Evolutionary conservation across 2,329 filamentous ascomycete species (phyloP).

Genomic region (Waltergamsia citrina): DNA sequence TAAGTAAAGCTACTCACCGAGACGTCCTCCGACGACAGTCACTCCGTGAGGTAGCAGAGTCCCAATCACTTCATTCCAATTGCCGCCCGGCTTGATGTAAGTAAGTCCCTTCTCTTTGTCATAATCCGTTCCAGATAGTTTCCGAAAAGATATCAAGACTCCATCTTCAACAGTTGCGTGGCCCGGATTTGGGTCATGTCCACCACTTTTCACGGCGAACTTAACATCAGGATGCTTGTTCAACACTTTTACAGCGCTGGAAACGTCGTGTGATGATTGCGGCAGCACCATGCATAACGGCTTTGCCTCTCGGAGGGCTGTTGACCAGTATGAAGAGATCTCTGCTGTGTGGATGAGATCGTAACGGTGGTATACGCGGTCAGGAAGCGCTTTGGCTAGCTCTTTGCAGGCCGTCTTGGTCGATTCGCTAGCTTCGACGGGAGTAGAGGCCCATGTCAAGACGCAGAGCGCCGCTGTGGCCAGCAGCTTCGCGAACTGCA

Average conservation of each 20-base stretch:
- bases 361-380: neutral
- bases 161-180: conserved; percentile 22
- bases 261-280: conserved; percentile 18
- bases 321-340: conserved; percentile 20
- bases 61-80: conserved; percentile 26
- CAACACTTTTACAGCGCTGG: conserved; percentile 19
- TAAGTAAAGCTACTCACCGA: conserved; percentile 8
- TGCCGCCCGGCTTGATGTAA: conserved; percentile 25
- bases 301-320: conserved; percentile 14
- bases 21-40: conserved; percentile 18
- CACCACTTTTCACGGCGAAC: conserved; percentile 26
- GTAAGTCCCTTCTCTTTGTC: conserved; percentile 19
- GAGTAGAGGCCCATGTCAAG: too few species aligned
- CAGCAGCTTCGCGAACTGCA: too few species aligned
- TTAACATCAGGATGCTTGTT: conserved; percentile 13
- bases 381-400: conserved; percentile 1
- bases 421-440: conserved; percentile 1
- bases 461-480: too few species aligned
- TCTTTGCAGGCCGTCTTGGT: conserved; percentile 6
- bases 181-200: conserved; percentile 24
- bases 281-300: conserved; percentile 26
- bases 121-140: conserved; percentile 22
- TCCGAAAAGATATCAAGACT: conserved; percentile 22
- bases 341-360: conserved; percentile 2
- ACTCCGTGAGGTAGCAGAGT: conserved; percentile 20